Evolutionary conservation across 306 rosid species (phyloP).

Genomic region (Prosopis cineraria): DNA sequence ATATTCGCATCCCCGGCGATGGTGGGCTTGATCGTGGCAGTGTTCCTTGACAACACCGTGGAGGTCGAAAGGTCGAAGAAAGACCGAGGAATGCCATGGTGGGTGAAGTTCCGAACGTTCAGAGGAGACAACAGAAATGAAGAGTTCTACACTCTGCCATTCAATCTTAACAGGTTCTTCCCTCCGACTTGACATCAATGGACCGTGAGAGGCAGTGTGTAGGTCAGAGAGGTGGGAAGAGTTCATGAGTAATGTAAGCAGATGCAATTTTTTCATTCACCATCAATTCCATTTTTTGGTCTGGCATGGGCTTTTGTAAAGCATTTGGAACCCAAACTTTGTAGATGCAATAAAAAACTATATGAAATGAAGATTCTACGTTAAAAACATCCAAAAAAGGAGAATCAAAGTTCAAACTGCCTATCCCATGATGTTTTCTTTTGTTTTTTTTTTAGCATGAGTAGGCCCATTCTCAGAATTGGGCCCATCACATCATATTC

Average conservation of each 20-base stretch:
- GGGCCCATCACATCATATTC: neutral
- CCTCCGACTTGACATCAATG: constrained; percentile 68
- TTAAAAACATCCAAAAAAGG: too few relatives aligned
- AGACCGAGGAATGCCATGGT: constrained; percentile 98
- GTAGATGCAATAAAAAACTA: constrained; percentile 41
- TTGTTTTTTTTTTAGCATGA: too few relatives aligned
- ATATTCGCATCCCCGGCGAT: constrained; percentile 84
- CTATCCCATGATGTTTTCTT: neutral
- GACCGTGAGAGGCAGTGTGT: neutral
- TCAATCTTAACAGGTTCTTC: constrained; percentile 91
- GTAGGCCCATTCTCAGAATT: neutral
- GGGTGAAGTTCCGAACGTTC: constrained; percentile 91
- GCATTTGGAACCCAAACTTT: constrained; percentile 7
- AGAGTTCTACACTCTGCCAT: constrained; percentile 90
- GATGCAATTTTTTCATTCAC: constrained; percentile 30
- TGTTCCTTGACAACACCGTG: constrained; percentile 86
- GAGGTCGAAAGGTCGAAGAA: constrained; percentile 90
- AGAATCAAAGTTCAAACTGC: neutral
- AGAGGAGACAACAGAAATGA: constrained; percentile 95
- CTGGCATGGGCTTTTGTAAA: constrained; percentile 27
- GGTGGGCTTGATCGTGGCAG: constrained; percentile 84
- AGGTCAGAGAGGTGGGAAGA: neutral
- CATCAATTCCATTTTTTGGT: constrained; percentile 30
- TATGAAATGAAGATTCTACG: too few relatives aligned
- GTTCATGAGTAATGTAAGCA: constrained; percentile 26